Evolutionary conservation across 2,329 filamentous ascomycete species (phyloP), one percentile per base, ranked within the genome.

Genomic region (Coniochaeta hoffmannii): DNA sequence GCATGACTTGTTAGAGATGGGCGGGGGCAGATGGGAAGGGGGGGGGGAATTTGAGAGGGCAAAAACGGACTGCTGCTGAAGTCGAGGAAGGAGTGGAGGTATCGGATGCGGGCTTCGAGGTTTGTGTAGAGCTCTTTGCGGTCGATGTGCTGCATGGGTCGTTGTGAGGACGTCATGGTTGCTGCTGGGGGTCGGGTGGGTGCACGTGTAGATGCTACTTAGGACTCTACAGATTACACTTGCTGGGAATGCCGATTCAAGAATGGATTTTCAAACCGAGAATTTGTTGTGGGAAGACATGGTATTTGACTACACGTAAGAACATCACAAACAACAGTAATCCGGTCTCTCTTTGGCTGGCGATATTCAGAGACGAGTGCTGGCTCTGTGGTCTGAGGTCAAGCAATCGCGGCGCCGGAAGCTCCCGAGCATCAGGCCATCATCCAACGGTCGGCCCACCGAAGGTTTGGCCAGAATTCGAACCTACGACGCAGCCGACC

Each of bases 81-180:
- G 65, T 91, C 88, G 26, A 91, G 80, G 58, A 91, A 90, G 30
- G 82, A 83, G 63, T 90, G 87, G 1, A 91, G 77, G 60, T 90
- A 91, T 53, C 81, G 80, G 57, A 91, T 81, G 53, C 88, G 78
- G 0, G 82, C 78, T 59, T 89, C 85, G 15, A 90, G 76, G 61
- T 81, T 82, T 24, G 83, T 88, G 69, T 90, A 90, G 6, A 91
- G 75, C 41, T 86, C 82, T 68, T 85, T 82, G 46, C 87, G 82
- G 68, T 87, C 81, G 61, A 90, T 77, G 64, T 89, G 86, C 66
- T 84, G 75, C 57, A 65, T 63, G 30, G 61, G 61, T 14, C 55
- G 57, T 53, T 56, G 35, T 26, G 57, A 50, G 19, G 62, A 57
- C 12, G 57, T 15, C 63, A 65, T 65, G 36, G 31, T 59, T 57